phyloP scores from a whole-genome alignment of 352 stramenopile genomes.

The Globisporangium acanthophoron region DNA sequence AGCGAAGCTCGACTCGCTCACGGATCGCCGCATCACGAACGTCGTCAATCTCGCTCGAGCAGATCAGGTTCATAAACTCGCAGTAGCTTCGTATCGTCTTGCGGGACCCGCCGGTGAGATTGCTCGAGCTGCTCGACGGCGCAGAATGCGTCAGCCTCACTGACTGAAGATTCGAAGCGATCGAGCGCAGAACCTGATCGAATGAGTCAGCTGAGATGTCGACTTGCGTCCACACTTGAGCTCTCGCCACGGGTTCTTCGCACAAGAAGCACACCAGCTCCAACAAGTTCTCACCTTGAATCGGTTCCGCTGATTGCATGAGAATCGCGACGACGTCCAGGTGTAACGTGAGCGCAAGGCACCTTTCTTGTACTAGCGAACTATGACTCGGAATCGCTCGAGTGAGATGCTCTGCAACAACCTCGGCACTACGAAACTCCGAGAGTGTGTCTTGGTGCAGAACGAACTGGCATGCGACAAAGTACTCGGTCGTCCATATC shows the following conservation, averaged over 20 bases:
- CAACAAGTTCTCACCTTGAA: slow-evolving; percentile 1
- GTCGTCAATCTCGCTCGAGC: slow-evolving; percentile 9
- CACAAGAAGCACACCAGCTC: slow-evolving; percentile 3
- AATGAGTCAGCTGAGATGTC: slow-evolving; percentile 2
- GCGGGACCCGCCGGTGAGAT: background rate
- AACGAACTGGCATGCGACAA: slow-evolving; percentile 5
- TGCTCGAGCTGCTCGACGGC: background rate
- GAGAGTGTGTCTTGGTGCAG: slow-evolving; percentile 1
- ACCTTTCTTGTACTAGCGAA: background rate
- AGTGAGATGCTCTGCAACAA: slow-evolving; percentile 3
- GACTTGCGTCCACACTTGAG: slow-evolving; percentile 1
- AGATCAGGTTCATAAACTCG: slow-evolving; percentile 8
- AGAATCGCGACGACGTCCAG: slow-evolving; percentile 5
- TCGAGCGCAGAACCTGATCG: slow-evolving; percentile 1
- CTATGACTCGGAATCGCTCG: background rate
- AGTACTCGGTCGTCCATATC: slow-evolving; percentile 8
- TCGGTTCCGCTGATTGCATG: background rate
- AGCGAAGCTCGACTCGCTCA: slow-evolving; percentile 2
- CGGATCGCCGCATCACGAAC: slow-evolving; percentile 7
- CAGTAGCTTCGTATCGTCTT: slow-evolving; percentile 8
- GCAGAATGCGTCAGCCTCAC: background rate
- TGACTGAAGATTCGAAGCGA: slow-evolving; percentile 1
- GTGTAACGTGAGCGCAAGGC: slow-evolving; percentile 1
- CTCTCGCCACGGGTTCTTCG: background rate
- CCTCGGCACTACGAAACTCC: slow-evolving; percentile 2